phyloP scores from a whole-genome alignment of 1,284 basidiomycete genomes.

The Melampsora americana region DNA sequence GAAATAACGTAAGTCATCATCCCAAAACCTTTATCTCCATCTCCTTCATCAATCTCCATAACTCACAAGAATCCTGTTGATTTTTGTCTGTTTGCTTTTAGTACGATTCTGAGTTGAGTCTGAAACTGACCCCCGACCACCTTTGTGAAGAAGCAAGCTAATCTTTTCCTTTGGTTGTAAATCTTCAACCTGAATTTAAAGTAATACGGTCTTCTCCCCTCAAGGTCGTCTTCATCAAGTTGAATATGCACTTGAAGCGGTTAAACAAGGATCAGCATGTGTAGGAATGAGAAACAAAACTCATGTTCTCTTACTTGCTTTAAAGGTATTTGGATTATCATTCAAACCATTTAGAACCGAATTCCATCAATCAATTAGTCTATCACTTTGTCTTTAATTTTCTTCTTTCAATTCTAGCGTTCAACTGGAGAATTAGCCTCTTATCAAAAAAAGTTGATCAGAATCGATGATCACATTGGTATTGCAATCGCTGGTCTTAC shows the following conservation, averaged over 20 bases:
- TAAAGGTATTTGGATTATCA: conserved; percentile 65
- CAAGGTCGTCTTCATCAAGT: conserved; percentile 87
- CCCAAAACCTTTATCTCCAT: neutral
- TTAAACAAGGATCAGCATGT: conserved; percentile 98
- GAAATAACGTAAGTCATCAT: conserved; percentile 15
- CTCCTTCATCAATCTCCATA: neutral
- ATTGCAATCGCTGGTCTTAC: conserved; percentile 98
- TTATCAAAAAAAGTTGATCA: conserved; percentile 99
- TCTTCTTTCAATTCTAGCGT: conserved; percentile 61
- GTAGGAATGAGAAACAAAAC: conserved; percentile 93
- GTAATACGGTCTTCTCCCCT: conserved; percentile 89
- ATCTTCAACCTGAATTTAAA: neutral
- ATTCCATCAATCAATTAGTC: conserved; percentile 9
- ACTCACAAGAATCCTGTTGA: neutral
- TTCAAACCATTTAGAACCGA: conserved; percentile 1
- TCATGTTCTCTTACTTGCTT: conserved; percentile 84
- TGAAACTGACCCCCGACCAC: neutral
- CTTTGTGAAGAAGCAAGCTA: neutral
- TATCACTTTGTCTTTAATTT: conserved; percentile 8
- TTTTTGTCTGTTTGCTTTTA: neutral
- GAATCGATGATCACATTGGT: conserved; percentile 98
- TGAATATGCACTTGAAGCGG: conserved; percentile 98
- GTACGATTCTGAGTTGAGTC: conserved; percentile 30
- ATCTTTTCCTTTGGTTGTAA: neutral
- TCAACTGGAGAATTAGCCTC: conserved; percentile 97